These are phyloP conservation scores for Xylaria sp. DNA, from an alignment of 2,329 filamentous ascomycete species.

Conservation along the genomic window DNA sequence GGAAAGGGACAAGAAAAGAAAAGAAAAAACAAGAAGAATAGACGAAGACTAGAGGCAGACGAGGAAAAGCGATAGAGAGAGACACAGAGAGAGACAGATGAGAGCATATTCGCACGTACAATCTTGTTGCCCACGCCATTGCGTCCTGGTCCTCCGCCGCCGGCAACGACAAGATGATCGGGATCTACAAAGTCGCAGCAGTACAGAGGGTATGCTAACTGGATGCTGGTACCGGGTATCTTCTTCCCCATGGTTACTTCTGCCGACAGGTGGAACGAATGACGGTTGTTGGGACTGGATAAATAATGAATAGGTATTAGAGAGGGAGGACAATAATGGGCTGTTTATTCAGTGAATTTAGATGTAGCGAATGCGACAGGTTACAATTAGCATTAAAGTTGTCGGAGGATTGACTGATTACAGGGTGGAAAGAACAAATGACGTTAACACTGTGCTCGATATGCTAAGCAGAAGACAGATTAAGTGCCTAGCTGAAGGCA, in stretches of 20 bases:
- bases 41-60: neutral
- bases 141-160: constrained; percentile 84
- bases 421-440: neutral
- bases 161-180: constrained; percentile 81
- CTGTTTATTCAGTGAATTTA: constrained; percentile 3
- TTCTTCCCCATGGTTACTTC: constrained; percentile 45
- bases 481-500: neutral
- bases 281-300: constrained; percentile 16
- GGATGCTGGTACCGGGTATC: constrained; percentile 67
- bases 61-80: neutral
- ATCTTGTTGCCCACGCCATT: constrained; percentile 90
- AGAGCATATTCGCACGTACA: constrained; percentile 58
- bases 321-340: constrained; percentile 17
- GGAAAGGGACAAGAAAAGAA: neutral
- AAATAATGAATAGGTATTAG: constrained; percentile 22
- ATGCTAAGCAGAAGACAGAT: neutral
- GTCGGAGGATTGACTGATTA: constrained; percentile 1
- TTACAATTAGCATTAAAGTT: neutral
- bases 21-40: neutral
- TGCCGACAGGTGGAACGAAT: constrained; percentile 7
- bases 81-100: neutral
- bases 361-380: constrained; percentile 5
- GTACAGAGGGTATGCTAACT: constrained; percentile 85
- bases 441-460: constrained; percentile 1
- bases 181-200: constrained; percentile 87